Percentiles rank a stretch among this genome's conserved stretches.
Conservation (phyloP, 257 asterid species). For the Petunia secreta region DNA sequence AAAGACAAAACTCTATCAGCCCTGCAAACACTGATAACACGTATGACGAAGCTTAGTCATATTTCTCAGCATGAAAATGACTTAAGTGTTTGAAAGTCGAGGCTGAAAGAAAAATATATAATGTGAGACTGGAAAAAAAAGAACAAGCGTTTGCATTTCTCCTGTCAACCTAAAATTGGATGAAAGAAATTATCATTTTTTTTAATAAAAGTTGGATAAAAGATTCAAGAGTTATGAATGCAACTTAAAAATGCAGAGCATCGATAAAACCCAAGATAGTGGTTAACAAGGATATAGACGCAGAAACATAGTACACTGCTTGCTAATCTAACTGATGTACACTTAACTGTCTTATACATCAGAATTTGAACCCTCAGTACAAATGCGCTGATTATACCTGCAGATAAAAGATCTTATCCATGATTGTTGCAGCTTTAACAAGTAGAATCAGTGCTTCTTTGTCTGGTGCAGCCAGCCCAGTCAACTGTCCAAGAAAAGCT, state of each 20-base stretch:
- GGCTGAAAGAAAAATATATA: not conserved
- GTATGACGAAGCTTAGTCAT: not conserved
- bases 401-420: constrained; percentile 73
- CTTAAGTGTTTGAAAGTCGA: too few relatives aligned
- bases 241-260: constrained; percentile 15
- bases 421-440: constrained; percentile 74
- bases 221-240: constrained; percentile 10
- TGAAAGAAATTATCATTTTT: not conserved
- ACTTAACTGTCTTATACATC: not conserved
- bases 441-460: constrained; percentile 65
- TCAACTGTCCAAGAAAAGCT: constrained; percentile 49
- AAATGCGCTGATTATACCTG: constrained; percentile 56
- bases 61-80: not conserved
- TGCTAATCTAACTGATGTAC: not conserved
- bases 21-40: constrained; percentile 17
- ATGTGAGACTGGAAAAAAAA: not conserved
- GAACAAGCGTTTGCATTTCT: not conserved
- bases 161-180: constrained; percentile 2
- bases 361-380: constrained; percentile 3
- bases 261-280: not conserved
- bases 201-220: not conserved
- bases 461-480: constrained; percentile 72
- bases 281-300: not conserved
- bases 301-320: constrained; percentile 3
- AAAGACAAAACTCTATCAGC: constrained; percentile 5